Conservation (phyloP, 192 early-diverging fungal species). For the Jimgerdemannia flammicorona region DNA sequence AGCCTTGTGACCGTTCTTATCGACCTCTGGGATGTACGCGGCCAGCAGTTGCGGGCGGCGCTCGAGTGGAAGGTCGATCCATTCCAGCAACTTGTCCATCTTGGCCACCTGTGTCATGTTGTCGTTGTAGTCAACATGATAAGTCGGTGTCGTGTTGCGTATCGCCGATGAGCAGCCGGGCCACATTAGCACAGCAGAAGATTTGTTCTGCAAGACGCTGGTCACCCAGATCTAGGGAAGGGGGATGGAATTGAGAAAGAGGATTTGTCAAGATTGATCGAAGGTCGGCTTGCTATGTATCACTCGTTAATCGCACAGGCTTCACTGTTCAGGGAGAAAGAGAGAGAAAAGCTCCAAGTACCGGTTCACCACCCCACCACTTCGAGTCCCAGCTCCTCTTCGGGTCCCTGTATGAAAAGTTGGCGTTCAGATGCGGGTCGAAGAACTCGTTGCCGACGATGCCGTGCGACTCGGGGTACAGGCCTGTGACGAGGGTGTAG, state of each 20-base stretch:
- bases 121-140: constrained; percentile 51
- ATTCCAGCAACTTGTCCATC: constrained; percentile 57
- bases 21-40: constrained; percentile 80
- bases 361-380: constrained; percentile 92
- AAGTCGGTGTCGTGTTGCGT: constrained; percentile 54
- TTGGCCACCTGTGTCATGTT: constrained; percentile 45
- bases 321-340: constrained; percentile 7
- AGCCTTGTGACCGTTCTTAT: constrained; percentile 67
- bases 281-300: too few relatives aligned
- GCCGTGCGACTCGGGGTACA: constrained; percentile 90
- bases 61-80: constrained; percentile 74
- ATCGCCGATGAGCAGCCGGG: constrained; percentile 68
- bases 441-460: constrained; percentile 86
- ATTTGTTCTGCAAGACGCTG: constrained; percentile 63
- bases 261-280: background rate
- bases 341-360: constrained; percentile 23
- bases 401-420: constrained; percentile 75
- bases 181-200: constrained; percentile 85
- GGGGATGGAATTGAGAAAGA: constrained; percentile 7
- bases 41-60: constrained; percentile 72
- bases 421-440: constrained; percentile 64
- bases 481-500: constrained; percentile 85
- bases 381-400: constrained; percentile 53
- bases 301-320: background rate
- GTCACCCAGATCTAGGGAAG: constrained; percentile 77